A percentile compares a stretch with the other conserved stretches of the same genome.
Evolutionary conservation across 2,329 filamentous ascomycete species (phyloP).

Genomic region (Ophiostoma ips): DNA sequence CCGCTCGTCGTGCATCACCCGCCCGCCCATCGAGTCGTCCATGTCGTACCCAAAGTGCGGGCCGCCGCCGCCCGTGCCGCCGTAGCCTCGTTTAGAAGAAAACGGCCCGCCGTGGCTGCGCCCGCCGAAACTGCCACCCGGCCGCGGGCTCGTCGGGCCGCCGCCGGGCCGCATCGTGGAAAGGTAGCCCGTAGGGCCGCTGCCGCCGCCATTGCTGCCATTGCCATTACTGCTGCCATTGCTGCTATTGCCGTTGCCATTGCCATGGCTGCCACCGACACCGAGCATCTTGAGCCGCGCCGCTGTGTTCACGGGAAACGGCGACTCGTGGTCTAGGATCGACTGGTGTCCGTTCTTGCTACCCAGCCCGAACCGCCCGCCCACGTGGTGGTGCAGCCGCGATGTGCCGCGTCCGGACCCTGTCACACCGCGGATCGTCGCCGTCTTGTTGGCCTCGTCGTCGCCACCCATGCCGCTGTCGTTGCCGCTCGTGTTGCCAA

Average conservation of each 20-base stretch:
- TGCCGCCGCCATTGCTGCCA: constrained; percentile 17
- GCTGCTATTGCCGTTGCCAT: constrained; percentile 17
- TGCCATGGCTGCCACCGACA: background rate
- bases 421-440: constrained; percentile 42
- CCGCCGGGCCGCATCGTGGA: constrained; percentile 49
- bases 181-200: constrained; percentile 4
- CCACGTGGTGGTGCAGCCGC: constrained; percentile 61
- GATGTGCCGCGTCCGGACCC: constrained; percentile 52
- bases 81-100: constrained; percentile 7
- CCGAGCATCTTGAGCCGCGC: constrained; percentile 39
- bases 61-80: constrained; percentile 20
- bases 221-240: constrained; percentile 20
- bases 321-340: constrained; percentile 59
- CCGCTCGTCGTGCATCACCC: constrained; percentile 65
- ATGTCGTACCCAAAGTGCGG: constrained; percentile 55
- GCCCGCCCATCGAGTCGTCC: constrained; percentile 53
- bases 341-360: constrained; percentile 54
- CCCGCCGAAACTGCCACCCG: constrained; percentile 23
- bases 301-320: constrained; percentile 47
- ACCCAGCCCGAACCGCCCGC: constrained; percentile 55
- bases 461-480: constrained; percentile 47
- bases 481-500: constrained; percentile 47
- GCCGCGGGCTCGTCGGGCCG: constrained; percentile 56
- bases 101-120: constrained; percentile 10
- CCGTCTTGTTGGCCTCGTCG: constrained; percentile 50